A percentile compares a stretch with the other conserved stretches of the same genome.
Evolutionary conservation across 176 grass and related monocot species (phyloP).

Genomic region (Juncus effusus): DNA sequence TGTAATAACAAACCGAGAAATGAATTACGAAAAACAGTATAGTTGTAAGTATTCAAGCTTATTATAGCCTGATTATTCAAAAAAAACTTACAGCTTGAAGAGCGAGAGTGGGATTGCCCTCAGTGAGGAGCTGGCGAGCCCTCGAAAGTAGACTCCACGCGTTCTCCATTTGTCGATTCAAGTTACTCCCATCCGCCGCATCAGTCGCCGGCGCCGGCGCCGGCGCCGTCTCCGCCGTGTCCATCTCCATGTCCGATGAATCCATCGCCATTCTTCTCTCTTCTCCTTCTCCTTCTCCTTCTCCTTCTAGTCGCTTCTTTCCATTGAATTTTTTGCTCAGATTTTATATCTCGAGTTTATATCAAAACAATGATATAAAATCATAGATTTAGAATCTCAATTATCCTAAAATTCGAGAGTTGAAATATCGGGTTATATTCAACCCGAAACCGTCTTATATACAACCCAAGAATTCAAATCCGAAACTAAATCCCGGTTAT

Average conservation of each 20-base stretch:
- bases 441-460: no score
- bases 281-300: slow-evolving; percentile 2
- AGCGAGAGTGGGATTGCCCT: slow-evolving; percentile 71
- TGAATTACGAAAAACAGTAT: no score
- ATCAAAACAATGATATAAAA: no score
- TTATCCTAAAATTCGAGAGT: no score
- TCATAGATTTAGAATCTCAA: no score
- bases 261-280: slow-evolving; percentile 39
- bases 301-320: not conserved
- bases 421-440: no score
- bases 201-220: not conserved
- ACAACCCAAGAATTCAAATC: no score
- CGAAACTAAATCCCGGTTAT: no score
- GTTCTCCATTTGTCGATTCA: slow-evolving; percentile 7
- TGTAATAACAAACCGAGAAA: no score
- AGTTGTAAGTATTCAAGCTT: no score
- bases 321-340: no score
- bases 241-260: slow-evolving; percentile 49
- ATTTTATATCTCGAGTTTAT: no score
- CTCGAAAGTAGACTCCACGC: slow-evolving; percentile 65
- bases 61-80: not conserved
- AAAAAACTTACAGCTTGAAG: slow-evolving; percentile 65
- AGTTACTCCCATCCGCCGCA: not conserved
- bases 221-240: slow-evolving; percentile 4
- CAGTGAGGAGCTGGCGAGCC: slow-evolving; percentile 60